Percentiles rank a stretch among this genome's conserved stretches.
Evolutionary conservation across 495 filamentous ascomycete genomes (phyloP).

Genomic region (Parathielavia appendiculata): DNA sequence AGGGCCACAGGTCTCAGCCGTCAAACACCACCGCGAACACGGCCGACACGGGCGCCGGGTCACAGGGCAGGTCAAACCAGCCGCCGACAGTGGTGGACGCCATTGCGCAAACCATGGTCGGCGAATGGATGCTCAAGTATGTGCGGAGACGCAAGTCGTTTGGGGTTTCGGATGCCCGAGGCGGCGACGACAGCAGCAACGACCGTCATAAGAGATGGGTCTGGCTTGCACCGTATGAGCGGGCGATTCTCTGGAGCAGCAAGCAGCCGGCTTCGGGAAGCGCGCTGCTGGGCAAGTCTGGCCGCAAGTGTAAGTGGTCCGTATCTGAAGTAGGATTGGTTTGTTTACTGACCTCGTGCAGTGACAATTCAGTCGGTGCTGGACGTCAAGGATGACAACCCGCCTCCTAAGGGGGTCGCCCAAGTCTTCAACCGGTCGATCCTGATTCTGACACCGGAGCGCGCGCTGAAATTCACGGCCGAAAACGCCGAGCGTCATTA

Average conservation of each 20-base stretch:
- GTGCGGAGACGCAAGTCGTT: constrained; percentile 90
- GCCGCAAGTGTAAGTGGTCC: constrained; percentile 76
- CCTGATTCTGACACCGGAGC: constrained; percentile 84
- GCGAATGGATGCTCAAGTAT: constrained; percentile 99
- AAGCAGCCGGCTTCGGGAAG: constrained; percentile 87
- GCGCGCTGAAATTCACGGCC: constrained; percentile 94
- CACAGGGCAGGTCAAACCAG: constrained; percentile 57
- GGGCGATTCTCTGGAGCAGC: constrained; percentile 95
- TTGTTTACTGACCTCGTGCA: constrained; percentile 37
- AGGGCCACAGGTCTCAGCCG: constrained; percentile 45
- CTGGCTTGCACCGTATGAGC: constrained; percentile 94
- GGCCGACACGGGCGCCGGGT: constrained; percentile 44
- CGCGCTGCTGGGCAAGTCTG: constrained; percentile 89
- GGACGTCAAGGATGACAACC: constrained; percentile 93
- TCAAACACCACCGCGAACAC: constrained; percentile 54
- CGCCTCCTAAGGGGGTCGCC: constrained; percentile 65
- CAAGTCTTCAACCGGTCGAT: constrained; percentile 87
- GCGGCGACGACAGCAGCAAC: constrained; percentile 53
- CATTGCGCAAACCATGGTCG: constrained; percentile 97
- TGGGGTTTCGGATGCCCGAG: constrained; percentile 63
- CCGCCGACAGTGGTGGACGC: constrained; percentile 88
- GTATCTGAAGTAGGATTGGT: neutral
- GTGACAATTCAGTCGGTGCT: constrained; percentile 94
- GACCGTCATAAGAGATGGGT: constrained; percentile 95
- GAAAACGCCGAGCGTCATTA: constrained; percentile 80